phyloP scores from a whole-genome alignment of 306 rosid species.

The Hippophae tibetana region DNA sequence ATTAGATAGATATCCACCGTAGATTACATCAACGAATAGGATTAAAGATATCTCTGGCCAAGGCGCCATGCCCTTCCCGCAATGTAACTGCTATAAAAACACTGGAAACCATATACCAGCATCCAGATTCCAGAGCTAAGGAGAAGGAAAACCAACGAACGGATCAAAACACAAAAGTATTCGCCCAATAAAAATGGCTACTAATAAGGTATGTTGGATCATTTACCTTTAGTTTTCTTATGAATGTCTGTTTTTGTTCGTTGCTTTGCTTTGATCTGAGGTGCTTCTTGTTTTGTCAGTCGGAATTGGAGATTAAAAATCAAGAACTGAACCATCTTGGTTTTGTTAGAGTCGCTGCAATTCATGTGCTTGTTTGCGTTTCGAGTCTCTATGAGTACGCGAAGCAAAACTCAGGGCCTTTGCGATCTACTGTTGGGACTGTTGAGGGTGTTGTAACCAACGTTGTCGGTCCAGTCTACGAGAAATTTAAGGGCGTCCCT shows the following conservation, averaged over 20 bases:
- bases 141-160: too few relatives aligned
- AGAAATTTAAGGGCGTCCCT: slow-evolving; percentile 44
- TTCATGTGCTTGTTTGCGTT: slow-evolving; percentile 34
- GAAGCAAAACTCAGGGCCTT: slow-evolving; percentile 60
- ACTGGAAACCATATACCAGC: too few relatives aligned
- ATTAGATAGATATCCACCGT: not conserved
- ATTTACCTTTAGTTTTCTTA: not conserved
- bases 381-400: slow-evolving; percentile 57
- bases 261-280: too few relatives aligned
- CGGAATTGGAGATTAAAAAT: slow-evolving; percentile 28
- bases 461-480: slow-evolving; percentile 50
- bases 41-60: not conserved
- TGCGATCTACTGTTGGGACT: slow-evolving; percentile 51
- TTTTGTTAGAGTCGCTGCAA: slow-evolving; percentile 45
- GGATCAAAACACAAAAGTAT: too few relatives aligned
- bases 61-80: too few relatives aligned
- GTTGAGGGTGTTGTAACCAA: slow-evolving; percentile 50
- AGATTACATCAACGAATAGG: not conserved
- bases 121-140: too few relatives aligned
- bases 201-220: not conserved
- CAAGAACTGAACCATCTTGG: slow-evolving; percentile 50
- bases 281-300: slow-evolving; percentile 14
- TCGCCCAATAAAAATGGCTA: too few relatives aligned
- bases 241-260: too few relatives aligned
- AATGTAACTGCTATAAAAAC: too few relatives aligned